Base-by-base conservation (phyloP, 257 asterid genomes). In the Catharanthus roseus region DNA sequence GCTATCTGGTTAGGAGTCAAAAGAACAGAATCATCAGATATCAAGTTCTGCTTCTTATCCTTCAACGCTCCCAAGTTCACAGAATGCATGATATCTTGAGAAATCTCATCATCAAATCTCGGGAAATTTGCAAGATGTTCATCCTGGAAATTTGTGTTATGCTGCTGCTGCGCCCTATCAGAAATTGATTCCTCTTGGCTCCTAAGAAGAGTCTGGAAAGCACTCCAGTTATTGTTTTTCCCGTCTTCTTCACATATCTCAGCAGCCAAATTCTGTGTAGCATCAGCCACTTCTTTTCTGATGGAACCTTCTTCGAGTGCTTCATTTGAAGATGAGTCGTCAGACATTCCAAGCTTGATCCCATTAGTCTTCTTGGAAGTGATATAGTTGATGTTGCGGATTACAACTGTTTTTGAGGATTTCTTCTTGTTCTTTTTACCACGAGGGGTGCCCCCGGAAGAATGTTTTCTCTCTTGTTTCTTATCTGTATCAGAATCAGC, bases 331-430 rank as follows among this genome's bases (percentile, higher is more conserved):
- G 81, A 76, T 64, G 85, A 83, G 50, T 82, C 89, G 16, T 78
- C 86, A 19, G 90, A 81, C 36, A 45, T 49, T 18, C 79, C 91
- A 69, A 79, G 72, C 73, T 79, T 88, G 23, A 84, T 91, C 49
- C 81, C 96, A 64, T 80, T 86, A 72, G 71, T 86, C 74, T 77
- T 84, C 72, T 86, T 77, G 66, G 93, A 88, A 75, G 97, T 84
- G 72, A 88, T 90, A 80, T 90, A 87, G 71, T 90, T 90, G 79
- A 88, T 90, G 77, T 90, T 90, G 29, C 97, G 97, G 54, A 90
- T 90, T 16, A 90, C 95, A 68, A 90, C 97, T 2, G 85, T 90
- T 78, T 87, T 88, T 5, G 95, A 88, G 76, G 81, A 60, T 78
- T 87, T 90, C 87, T 84, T 90, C 67, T 61, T 61, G 77, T 83